Evolutionary conservation across 768 basidiomycete species (phyloP).

Genomic region (Pleurotus djamor): DNA sequence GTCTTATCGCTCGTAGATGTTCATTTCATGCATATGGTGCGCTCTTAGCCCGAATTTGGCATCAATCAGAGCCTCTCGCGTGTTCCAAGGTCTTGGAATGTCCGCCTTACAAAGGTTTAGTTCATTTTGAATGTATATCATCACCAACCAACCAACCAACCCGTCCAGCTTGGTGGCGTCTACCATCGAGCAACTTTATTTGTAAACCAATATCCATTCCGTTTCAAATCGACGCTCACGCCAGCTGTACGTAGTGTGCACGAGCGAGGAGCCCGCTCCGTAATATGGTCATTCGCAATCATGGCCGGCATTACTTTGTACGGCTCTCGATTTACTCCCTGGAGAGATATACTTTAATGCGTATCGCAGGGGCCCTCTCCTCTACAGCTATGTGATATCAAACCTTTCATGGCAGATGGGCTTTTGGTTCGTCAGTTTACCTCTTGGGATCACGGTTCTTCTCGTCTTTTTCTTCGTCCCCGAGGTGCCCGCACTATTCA

Average conservation of each 20-base stretch:
- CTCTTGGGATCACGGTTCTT: constrained; percentile 32
- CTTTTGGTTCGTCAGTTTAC: constrained; percentile 47
- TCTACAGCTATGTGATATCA: constrained; percentile 46
- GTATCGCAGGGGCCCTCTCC: constrained; percentile 30
- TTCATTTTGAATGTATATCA: not conserved
- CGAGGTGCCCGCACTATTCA: constrained; percentile 23
- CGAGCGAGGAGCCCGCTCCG: constrained; percentile 37
- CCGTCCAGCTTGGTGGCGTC: constrained; percentile 33
- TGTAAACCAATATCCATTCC: constrained; percentile 14
- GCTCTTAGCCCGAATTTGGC: constrained; percentile 37
- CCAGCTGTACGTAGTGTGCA: constrained; percentile 27
- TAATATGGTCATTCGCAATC: constrained; percentile 44
- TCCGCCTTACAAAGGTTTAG: constrained; percentile 37
- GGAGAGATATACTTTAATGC: not conserved
- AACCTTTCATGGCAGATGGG: constrained; percentile 41
- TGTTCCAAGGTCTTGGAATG: constrained; percentile 47
- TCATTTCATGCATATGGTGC: constrained; percentile 42
- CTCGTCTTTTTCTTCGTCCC: constrained; percentile 41
- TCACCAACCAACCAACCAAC: not conserved
- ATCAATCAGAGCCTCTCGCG: constrained; percentile 38
- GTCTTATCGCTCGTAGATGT: constrained; percentile 27
- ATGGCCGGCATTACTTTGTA: constrained; percentile 40
- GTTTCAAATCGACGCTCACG: not conserved
- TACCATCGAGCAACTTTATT: constrained; percentile 41
- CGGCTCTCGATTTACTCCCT: constrained; percentile 7